phyloP scores from a whole-genome alignment of 2,329 filamentous ascomycete species.

The Polychaeton citri region DNA sequence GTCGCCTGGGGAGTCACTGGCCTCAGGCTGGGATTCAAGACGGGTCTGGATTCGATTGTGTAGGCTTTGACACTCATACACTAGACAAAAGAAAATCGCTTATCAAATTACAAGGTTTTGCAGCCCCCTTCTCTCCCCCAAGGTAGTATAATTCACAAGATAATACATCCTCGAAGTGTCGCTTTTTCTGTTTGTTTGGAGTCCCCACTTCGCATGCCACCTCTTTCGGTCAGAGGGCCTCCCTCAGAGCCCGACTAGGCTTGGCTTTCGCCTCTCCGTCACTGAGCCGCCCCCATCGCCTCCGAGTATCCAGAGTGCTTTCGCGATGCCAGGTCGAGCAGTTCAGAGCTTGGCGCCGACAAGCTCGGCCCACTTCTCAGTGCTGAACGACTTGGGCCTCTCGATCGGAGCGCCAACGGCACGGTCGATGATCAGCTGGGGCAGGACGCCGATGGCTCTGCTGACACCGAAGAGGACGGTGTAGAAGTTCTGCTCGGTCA shows the following conservation, averaged over 20 bases:
- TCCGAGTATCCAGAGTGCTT: neutral
- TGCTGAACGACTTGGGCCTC: slow-evolving; percentile 98
- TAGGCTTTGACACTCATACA: no score
- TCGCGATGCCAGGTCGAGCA: slow-evolving; percentile 1
- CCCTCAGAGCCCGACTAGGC: no score
- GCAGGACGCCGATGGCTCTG: slow-evolving; percentile 93
- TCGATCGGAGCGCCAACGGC: slow-evolving; percentile 94
- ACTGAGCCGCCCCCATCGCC: neutral
- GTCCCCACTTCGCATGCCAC: neutral
- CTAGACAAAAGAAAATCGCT: no score
- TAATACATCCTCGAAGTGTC: neutral
- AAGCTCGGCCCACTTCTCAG: slow-evolving; percentile 90
- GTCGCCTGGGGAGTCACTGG: no score
- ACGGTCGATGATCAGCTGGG: slow-evolving; percentile 98
- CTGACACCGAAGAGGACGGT: slow-evolving; percentile 98
- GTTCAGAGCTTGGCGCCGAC: slow-evolving; percentile 76
- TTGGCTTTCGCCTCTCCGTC: no score
- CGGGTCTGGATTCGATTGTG: no score
- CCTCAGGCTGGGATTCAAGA: no score
- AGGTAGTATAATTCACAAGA: neutral
- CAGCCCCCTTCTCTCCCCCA: neutral
- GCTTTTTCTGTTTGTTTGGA: slow-evolving; percentile 1
- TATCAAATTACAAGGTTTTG: no score
- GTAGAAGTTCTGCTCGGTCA: slow-evolving; percentile 99
- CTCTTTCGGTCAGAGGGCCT: neutral